Evolutionary conservation across 2,329 filamentous ascomycete species (phyloP), one percentile per base, ranked within the genome.

Genomic region (Pseudogymnoascus destructans): DNA sequence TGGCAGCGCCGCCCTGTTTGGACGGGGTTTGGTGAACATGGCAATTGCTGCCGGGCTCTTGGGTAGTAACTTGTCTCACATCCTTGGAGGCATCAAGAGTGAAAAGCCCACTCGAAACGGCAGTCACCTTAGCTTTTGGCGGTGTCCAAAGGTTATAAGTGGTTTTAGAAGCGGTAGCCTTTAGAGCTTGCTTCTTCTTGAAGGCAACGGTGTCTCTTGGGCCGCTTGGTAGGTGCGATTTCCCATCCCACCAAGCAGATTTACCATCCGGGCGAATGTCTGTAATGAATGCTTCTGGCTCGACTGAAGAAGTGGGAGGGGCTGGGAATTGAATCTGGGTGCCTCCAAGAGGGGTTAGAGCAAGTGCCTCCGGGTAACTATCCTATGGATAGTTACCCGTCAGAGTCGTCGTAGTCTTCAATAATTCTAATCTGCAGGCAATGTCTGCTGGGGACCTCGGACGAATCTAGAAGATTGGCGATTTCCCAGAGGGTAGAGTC

Each of bases 401-500:
- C 59, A 21, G 55, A 59, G 38, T 61, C 40, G 54, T 61, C 60
- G 30, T 62, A 61, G 17, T 61, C 58, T 33, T 60, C 61, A 30
- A 57, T 40, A 27, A 49, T 56, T 56, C 55, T 46, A 11, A 57
- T 15, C 54, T 58, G 57, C 7, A 82, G 67, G 63, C 77, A 81
- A 40, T 76, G 66, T 63, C 73, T 77, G 10, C 78, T 77, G 3
- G 79, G 78, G 3, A 81, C 69, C 55, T 75, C 68, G 58, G 77
- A 74, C 1, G 75, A 73, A 66, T 77, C 76, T 9, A 84, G 71
- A 38, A 84, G 71, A 60, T 73, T 80, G 59, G 80, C 81, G 69
- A 85, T 84, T 66, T 84, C 80, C 78, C 79, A 83, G 23, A 84
- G 70, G 0, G 79, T 84, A 8, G 72, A 77, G 69, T 84, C 81